Conservation (phyloP, 768 basidiomycete genomes). For the Tylopilus plumbeoviolaceoides region DNA sequence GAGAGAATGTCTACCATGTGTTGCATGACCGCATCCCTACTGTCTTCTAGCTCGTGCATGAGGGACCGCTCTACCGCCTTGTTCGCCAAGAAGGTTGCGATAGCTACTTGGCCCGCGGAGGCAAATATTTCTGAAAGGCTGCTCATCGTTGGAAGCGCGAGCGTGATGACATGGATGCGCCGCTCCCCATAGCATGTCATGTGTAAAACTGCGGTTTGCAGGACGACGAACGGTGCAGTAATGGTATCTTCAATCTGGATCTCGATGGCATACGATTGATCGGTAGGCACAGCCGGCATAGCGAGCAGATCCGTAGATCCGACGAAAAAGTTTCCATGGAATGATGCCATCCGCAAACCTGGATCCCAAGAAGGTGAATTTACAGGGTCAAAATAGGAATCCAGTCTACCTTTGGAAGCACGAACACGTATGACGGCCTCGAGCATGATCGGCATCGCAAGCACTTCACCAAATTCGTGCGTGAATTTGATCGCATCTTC, state of each 20-base stretch:
- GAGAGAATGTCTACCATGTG: slow-evolving; percentile 80
- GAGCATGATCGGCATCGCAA: slow-evolving; percentile 92
- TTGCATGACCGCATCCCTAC: slow-evolving; percentile 78
- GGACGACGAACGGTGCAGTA: slow-evolving; percentile 84
- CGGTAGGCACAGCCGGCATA: slow-evolving; percentile 94
- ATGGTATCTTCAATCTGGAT: slow-evolving; percentile 94
- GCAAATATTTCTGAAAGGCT: slow-evolving; percentile 88
- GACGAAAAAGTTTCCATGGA: slow-evolving; percentile 99
- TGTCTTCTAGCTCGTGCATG: slow-evolving; percentile 85
- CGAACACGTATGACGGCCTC: slow-evolving; percentile 98
- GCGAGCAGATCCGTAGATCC: slow-evolving; percentile 94
- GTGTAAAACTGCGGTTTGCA: slow-evolving; percentile 92
- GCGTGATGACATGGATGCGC: slow-evolving; percentile 86
- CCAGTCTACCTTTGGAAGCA: slow-evolving; percentile 76
- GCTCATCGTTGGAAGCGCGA: slow-evolving; percentile 82
- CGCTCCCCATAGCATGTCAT: slow-evolving; percentile 75
- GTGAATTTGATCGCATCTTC: slow-evolving; percentile 99
- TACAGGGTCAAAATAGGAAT: neutral
- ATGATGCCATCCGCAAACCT: slow-evolving; percentile 93
- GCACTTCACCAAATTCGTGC: slow-evolving; percentile 90
- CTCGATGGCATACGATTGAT: slow-evolving; percentile 95
- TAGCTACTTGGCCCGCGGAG: slow-evolving; percentile 84
- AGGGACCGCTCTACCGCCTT: slow-evolving; percentile 90
- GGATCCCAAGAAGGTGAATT: neutral
- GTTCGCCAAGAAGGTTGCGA: slow-evolving; percentile 80